Conservation (phyloP, 805 yeast species). For the Yamadazyma olivae region DNA sequence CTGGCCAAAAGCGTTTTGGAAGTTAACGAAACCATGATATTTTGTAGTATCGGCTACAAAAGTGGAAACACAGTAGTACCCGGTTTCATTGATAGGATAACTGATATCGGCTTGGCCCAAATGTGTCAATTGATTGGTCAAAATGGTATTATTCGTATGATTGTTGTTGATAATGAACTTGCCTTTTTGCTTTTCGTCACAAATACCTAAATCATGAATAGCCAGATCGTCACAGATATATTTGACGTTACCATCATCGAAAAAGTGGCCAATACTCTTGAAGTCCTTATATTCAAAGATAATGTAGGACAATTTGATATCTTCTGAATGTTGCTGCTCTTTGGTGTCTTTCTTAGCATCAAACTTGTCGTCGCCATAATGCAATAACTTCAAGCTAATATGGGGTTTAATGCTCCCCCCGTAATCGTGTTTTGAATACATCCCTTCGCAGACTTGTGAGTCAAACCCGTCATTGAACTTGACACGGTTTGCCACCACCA, state of each 20-base stretch:
- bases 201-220: conserved; percentile 48
- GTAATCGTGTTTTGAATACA: conserved; percentile 86
- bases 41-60: conserved; percentile 40
- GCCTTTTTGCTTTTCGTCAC: conserved; percentile 55
- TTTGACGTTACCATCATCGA: conserved; percentile 35
- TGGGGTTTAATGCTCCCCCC: conserved; percentile 62
- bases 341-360: conserved; percentile 19
- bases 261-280: conserved; percentile 56
- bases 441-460: conserved; percentile 81
- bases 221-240: conserved; percentile 78
- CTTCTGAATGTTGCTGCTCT: conserved; percentile 25
- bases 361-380: conserved; percentile 26
- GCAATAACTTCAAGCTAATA: conserved; percentile 27
- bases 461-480: conserved; percentile 42
- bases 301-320: conserved; percentile 57
- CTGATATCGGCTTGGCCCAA: conserved; percentile 59
- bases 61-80: conserved; percentile 89
- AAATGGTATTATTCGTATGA: conserved; percentile 49
- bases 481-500: conserved; percentile 40
- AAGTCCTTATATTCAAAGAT: conserved; percentile 84
- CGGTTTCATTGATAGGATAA: conserved; percentile 71
- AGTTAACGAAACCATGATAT: conserved; percentile 69
- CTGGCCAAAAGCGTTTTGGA: conserved; percentile 90
- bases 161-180: conserved; percentile 56
- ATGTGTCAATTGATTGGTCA: conserved; percentile 52